Evolutionary conservation across 768 basidiomycete species (phyloP).

Genomic region (Tephrocybe rancida): DNA sequence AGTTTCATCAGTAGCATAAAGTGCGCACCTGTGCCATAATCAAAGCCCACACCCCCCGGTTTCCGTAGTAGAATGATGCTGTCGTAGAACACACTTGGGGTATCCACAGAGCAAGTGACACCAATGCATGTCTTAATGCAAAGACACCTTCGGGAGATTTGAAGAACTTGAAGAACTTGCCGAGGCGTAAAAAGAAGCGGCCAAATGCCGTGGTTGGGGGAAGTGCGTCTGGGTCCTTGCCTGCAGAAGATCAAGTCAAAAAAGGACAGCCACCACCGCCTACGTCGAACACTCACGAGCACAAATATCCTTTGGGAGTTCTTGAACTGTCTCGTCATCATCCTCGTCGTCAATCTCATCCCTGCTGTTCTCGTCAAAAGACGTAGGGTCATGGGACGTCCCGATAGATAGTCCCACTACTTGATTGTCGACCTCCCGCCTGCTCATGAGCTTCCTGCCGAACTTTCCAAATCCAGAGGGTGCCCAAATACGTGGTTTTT

Average conservation of each 20-base stretch:
- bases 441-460: conserved; percentile 34
- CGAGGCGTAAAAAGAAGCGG: conserved; percentile 31
- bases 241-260: conserved; percentile 13
- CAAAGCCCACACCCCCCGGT: conserved; percentile 46
- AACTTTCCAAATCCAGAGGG: conserved; percentile 43
- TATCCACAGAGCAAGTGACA: conserved; percentile 45
- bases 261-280: background rate
- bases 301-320: conserved; percentile 10
- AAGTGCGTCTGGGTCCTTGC: conserved; percentile 44
- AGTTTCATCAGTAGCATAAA: background rate
- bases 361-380: conserved; percentile 21
- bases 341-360: conserved; percentile 20
- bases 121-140: conserved; percentile 37
- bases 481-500: conserved; percentile 40
- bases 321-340: conserved; percentile 10
- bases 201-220: conserved; percentile 39
- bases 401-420: conserved; percentile 37
- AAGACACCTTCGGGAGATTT: conserved; percentile 44
- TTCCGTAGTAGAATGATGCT: conserved; percentile 45
- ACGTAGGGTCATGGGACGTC: conserved; percentile 35
- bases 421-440: conserved; percentile 23
- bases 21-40: conserved; percentile 44
- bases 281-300: conserved; percentile 10
- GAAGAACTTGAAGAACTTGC: conserved; percentile 38
- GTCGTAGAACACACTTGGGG: conserved; percentile 37